A percentile compares a stretch with the other conserved stretches of the same genome.
Evolutionary conservation across 176 grass and related monocot genomes (phyloP).

Genomic region (Triticum timopheevii): DNA sequence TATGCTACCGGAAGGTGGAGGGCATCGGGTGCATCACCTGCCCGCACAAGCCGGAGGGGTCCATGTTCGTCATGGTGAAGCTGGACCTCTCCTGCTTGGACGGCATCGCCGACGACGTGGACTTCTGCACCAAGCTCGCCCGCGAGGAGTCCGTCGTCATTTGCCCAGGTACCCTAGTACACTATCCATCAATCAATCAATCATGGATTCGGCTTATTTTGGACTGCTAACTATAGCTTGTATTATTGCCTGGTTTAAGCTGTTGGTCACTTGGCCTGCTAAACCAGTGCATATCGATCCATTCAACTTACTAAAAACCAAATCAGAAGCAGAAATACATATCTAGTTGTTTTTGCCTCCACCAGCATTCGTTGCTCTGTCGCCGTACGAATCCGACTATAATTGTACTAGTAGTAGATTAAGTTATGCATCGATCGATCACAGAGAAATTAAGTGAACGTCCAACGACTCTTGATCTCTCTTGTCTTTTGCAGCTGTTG

Average conservation of each 20-base stretch:
- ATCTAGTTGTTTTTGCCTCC: background rate
- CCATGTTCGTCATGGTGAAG: constrained; percentile 87
- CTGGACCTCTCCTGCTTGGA: constrained; percentile 47
- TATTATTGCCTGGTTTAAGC: background rate
- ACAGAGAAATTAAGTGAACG: background rate
- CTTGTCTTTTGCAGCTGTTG: background rate
- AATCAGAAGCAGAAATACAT: background rate
- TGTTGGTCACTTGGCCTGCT: background rate
- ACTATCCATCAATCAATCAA: background rate
- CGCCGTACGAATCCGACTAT: background rate
- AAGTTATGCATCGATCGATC: background rate
- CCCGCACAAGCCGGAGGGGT: constrained; percentile 68
- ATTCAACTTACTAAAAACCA: background rate
- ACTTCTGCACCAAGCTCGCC: constrained; percentile 70
- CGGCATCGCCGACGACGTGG: constrained; percentile 52
- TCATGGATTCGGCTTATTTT: background rate
- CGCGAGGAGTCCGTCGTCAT: constrained; percentile 63
- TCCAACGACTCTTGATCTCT: background rate
- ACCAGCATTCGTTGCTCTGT: background rate
- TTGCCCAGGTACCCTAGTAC: constrained; percentile 38
- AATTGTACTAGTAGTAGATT: too few relatives aligned
- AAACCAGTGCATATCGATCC: background rate
- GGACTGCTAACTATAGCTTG: background rate
- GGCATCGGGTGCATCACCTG: constrained; percentile 62
- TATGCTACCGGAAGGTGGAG: constrained; percentile 54